Percentiles rank a stretch among this genome's conserved stretches.
phyloP scores from a whole-genome alignment of 2,329 filamentous ascomycete species.

The Westerdykella sp. region DNA sequence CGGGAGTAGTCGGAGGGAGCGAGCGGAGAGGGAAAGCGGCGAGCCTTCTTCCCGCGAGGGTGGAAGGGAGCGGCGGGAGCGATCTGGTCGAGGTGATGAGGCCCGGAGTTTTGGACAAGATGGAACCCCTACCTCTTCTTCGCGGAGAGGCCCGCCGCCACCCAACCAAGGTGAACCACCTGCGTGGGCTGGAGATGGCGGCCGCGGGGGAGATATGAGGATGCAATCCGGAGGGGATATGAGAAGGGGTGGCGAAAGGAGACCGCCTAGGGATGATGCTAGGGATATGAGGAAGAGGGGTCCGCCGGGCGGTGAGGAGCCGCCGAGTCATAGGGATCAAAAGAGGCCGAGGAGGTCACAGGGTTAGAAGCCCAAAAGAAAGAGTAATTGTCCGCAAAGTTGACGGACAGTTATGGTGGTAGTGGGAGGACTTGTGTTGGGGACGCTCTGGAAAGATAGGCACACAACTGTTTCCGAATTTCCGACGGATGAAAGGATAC shows the following conservation, averaged over 20 bases:
- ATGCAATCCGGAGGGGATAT: background rate
- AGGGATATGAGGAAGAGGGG: background rate
- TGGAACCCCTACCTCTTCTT: too few species aligned
- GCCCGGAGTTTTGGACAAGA: background rate
- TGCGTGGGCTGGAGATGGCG: conserved; percentile 1
- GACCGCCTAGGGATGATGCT: background rate
- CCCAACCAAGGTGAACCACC: conserved; percentile 5
- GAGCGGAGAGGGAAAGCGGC: conserved; percentile 15
- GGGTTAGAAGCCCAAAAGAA: background rate
- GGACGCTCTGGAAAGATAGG: too few species aligned
- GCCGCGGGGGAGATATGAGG: background rate
- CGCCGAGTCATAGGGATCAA: too few species aligned
- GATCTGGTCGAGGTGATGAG: conserved; percentile 8
- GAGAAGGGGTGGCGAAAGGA: background rate
- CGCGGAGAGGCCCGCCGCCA: conserved; percentile 5
- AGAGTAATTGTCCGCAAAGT: too few species aligned
- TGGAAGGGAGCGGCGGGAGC: conserved; percentile 2
- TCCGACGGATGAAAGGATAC: too few species aligned
- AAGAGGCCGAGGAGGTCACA: background rate
- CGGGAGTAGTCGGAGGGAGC: conserved; percentile 14
- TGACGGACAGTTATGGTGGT: too few species aligned
- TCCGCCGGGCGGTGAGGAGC: too few species aligned
- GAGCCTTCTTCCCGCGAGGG: conserved; percentile 7
- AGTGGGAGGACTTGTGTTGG: too few species aligned
- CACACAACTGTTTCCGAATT: too few species aligned